Evolutionary conservation across 129 eudicot genomes (phyloP).

Genomic region (Pseudognaphalium luteoalbum): DNA sequence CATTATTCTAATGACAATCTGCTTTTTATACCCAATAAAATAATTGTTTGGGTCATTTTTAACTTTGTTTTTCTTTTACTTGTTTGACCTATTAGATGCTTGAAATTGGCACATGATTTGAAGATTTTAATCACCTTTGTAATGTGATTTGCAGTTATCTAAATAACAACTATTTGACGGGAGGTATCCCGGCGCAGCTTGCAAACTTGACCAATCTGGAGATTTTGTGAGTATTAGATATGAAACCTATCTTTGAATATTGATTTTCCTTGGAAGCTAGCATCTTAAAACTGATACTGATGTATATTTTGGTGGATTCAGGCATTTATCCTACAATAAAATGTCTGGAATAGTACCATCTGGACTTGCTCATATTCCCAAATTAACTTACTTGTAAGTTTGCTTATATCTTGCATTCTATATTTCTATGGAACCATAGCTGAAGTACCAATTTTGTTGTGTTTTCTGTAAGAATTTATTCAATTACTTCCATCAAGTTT

Average conservation of each 20-base stretch:
- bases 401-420: slow-evolving; percentile 15
- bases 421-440: background rate
- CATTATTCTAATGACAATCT: no score
- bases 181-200: slow-evolving; percentile 93
- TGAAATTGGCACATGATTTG: background rate
- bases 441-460: background rate
- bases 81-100: background rate
- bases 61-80: no score
- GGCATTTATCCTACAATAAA: slow-evolving; percentile 87
- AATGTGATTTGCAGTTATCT: slow-evolving; percentile 53
- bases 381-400: slow-evolving; percentile 85
- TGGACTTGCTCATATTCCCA: slow-evolving; percentile 82
- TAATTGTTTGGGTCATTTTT: no score
- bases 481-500: background rate
- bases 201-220: slow-evolving; percentile 92
- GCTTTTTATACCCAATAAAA: no score
- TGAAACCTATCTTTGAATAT: background rate
- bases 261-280: background rate
- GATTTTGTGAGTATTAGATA: slow-evolving; percentile 66
- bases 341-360: slow-evolving; percentile 92
- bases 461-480: background rate
- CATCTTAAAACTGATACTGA: background rate
- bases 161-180: slow-evolving; percentile 81
- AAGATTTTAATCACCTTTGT: slow-evolving; percentile 16
- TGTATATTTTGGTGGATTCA: slow-evolving; percentile 36